Evolutionary conservation across 2,329 filamentous ascomycete species (phyloP), one percentile per base, ranked within the genome.

Genomic region (Claviceps cyperi): DNA sequence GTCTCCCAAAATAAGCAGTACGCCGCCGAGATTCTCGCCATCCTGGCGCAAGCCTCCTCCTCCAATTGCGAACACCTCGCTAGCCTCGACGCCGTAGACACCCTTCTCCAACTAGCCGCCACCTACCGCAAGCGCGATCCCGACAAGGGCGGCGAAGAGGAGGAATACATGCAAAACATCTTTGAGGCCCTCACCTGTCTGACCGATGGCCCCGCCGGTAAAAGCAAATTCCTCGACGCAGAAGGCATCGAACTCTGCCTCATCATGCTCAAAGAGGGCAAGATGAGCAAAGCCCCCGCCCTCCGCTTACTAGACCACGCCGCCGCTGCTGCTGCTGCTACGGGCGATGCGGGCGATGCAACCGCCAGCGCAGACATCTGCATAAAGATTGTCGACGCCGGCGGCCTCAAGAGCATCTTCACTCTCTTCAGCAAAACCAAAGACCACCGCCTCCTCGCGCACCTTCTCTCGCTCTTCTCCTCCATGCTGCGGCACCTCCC

Each of bases 1-100:
- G 78, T 94, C 1, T 75, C 80, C 5, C 92, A 98, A 63, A 98
- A 98, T 63, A 94, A 92, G 63, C 91, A 96, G 64, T 98, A 97
- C 63, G 79, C 89, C 0, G 88, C 91, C 15, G 92, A 98, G 66
- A 79, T 97, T 7, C 72, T 98, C 2, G 89, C 91, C 13, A 92
- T 98, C 50, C 70, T 98, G 8, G 75, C 91, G 17, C 90, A 96
- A 64, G 80, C 81, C 1, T 87, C 86, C 3, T 56, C 76, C 0
- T 66, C 75, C 38, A 89, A 88, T 58, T 73, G 86, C 43, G 69
- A 68, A 21, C 75, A 74, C 45, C 70, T 95, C 5, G 77, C 78
- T 38, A 65, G 70, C 28, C 67, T 83, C 1, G 82, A 94, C 53
- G 84, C 85, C 0, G 74, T 92, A 7, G 91, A 98, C 59, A 65